Base-by-base conservation (phyloP, 495 filamentous ascomycete species). In the Neurospora sublineolata region DNA sequence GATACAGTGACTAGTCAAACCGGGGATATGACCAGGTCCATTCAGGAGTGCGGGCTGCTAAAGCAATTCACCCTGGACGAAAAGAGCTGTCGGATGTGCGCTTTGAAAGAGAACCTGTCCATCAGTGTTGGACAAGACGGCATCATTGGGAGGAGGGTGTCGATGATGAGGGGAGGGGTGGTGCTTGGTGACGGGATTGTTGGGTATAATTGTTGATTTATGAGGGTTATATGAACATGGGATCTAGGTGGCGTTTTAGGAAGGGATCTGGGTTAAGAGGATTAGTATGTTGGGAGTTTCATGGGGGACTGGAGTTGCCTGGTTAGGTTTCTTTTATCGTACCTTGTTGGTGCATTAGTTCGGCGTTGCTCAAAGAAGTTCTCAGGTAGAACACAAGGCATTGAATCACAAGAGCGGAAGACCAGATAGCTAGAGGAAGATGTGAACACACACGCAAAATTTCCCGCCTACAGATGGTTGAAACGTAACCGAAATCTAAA, bases 131-230 rank as follows among this genome's bases (percentile, higher is more conserved):
- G 84, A 3, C 68, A 73, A 8, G 77, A 82, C 12, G 84, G 84
- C 23, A 84, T 85, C 70, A 84, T 85, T 27, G 84, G 84, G 18
- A 78, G 84, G 58, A 75, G 83, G 27, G 81, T 85, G 18, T 83
- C 82, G 11, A 75, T 85, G 36, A 79, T 75, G 73, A 73, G 71
- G 18, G 73, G 71, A 3, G 73, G 39, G 2, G 73, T 77, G 42
- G 67, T 82, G 16, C 67, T 84, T 11, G 82, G 78, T 8, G 83
- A 85, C 64, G 83, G 83, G 9, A 84, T 85, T 38, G 80, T 84
- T 27, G 83, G 83, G 37, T 83, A 82, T 67, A 85, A 85, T 68
- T 83, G 52, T 14, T 64, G 27, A 64, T 64, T 64, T 14, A 58
- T 41, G 2, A 27, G n/a, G 18, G 42, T 3, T 27, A 30, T 18